Conservation (phyloP, 1,139 yeast species). For the Candida tropicalis region DNA sequence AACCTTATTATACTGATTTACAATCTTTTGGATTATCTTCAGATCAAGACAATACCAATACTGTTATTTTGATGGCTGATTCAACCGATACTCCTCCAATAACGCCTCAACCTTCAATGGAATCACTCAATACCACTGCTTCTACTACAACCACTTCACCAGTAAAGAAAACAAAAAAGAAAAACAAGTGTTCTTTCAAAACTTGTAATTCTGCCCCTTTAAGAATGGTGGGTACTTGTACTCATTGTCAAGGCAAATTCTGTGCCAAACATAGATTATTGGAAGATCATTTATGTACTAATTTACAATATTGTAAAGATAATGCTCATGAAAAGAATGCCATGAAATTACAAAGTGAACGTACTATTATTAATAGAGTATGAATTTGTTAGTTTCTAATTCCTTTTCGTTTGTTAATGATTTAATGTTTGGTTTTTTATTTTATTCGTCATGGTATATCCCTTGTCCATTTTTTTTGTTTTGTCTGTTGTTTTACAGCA, state of each 20-base stretch:
- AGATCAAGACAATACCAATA: conserved; percentile 24
- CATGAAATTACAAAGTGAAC: conserved; percentile 44
- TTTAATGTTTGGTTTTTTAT: conserved; percentile 3
- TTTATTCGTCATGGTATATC: too few species aligned
- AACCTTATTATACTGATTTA: conserved; percentile 30
- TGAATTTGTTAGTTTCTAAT: conserved; percentile 18
- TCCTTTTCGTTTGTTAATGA: background rate
- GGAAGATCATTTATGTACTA: conserved; percentile 83
- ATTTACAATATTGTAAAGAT: conserved; percentile 79
- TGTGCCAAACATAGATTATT: conserved; percentile 86
- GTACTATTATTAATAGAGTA: conserved; percentile 38
- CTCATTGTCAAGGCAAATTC: conserved; percentile 81
- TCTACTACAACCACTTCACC: conserved; percentile 17
- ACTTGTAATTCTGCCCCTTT: conserved; percentile 69
- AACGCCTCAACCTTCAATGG: conserved; percentile 17
- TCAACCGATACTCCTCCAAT: conserved; percentile 29
- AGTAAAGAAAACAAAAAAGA: conserved; percentile 49
- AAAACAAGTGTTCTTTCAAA: conserved; percentile 64
- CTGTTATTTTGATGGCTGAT: conserved; percentile 50
- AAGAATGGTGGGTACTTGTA: conserved; percentile 87
- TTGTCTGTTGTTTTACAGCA: background rate
- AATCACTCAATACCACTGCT: conserved; percentile 15
- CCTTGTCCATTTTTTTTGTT: too few species aligned
- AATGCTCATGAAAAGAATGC: conserved; percentile 59
- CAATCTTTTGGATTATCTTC: conserved; percentile 25